phyloP scores from a whole-genome alignment of 352 stramenopile species.

The Phytopythium cucurbitacearum region DNA sequence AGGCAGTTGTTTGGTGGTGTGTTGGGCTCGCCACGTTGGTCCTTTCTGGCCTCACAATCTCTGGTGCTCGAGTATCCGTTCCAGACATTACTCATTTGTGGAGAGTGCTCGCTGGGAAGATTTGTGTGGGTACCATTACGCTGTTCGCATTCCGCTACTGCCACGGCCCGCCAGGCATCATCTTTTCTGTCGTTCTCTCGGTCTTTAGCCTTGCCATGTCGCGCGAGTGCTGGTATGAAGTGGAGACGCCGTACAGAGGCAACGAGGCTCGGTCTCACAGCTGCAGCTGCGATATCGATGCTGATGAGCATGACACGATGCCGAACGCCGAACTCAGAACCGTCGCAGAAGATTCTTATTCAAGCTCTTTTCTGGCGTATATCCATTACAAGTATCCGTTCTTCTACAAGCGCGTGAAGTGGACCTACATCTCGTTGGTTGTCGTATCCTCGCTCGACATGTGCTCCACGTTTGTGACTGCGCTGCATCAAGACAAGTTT shows the following conservation, averaged over 20 bases:
- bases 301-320: not conserved
- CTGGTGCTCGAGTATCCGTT: constrained; percentile 36
- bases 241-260: constrained; percentile 17
- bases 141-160: constrained; percentile 42
- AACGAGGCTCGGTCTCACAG: not conserved
- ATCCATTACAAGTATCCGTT: constrained; percentile 34
- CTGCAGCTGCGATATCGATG: not conserved
- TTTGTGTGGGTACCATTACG: constrained; percentile 45
- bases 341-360: constrained; percentile 4
- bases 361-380: constrained; percentile 18
- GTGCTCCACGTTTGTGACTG: constrained; percentile 49
- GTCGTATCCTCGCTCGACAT: constrained; percentile 63
- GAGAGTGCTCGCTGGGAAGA: constrained; percentile 22
- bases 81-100: constrained; percentile 23
- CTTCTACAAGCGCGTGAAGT: constrained; percentile 72
- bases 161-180: constrained; percentile 29
- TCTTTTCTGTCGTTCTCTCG: constrained; percentile 56
- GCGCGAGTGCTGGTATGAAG: constrained; percentile 69
- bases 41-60: constrained; percentile 45
- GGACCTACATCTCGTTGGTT: constrained; percentile 74
- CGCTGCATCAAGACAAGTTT: constrained; percentile 38
- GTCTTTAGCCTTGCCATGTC: constrained; percentile 69
- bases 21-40: constrained; percentile 34
- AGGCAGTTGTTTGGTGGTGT: constrained; percentile 38
- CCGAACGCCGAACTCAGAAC: too few species aligned